Base-by-base conservation (phyloP, 345 rosid genomes). In the Erucastrum elatum region DNA sequence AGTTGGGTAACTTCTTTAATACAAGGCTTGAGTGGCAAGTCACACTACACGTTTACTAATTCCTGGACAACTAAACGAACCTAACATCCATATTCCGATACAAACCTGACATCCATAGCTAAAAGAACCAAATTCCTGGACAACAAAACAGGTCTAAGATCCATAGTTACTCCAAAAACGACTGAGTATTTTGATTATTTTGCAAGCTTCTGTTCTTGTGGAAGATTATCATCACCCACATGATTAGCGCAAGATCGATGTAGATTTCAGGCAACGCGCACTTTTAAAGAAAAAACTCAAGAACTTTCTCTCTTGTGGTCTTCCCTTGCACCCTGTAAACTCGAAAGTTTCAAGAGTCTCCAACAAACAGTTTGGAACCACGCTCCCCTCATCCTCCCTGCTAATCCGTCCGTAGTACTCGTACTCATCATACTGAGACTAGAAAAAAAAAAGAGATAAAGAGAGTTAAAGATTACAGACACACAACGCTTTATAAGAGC, bases 301-400 rank as follows among this genome's bases (percentile, higher is more conserved):
- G 64, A 56, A 34, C 11, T 56, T 64, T 34, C 74, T 70, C 49
- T 70, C 33, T 21, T 56, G 17, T 31, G 1, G 11, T 11, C 12
- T 55, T 70, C 16, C 63, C 4, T 0, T 69, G 73, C 34, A 69
- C 11, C 63, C 30, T 53, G 1, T 5, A 53, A 53, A 69, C 46
- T 69, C 11, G 10, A 69, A 51, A 30, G 46, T 69, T 31, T 53
- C 30, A 2, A 69, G 44, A 30, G 44, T 69, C 30, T 68, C 8
- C 62, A 68, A 49, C 72, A 51, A 49, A 68, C 72, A 51, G 55
- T 15, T 6, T 2, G 44, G 72, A 69, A 10, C 15, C 59, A 7
- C 17, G 26, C 26, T 53, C 21, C 0, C 25, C 2, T 15, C 39
- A 15, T 9, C 5, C 5, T 34, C 51, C 62, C 62, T 15, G 44